Conservation (phyloP, 768 basidiomycete species). For the Psilocybe tampanensis region DNA sequence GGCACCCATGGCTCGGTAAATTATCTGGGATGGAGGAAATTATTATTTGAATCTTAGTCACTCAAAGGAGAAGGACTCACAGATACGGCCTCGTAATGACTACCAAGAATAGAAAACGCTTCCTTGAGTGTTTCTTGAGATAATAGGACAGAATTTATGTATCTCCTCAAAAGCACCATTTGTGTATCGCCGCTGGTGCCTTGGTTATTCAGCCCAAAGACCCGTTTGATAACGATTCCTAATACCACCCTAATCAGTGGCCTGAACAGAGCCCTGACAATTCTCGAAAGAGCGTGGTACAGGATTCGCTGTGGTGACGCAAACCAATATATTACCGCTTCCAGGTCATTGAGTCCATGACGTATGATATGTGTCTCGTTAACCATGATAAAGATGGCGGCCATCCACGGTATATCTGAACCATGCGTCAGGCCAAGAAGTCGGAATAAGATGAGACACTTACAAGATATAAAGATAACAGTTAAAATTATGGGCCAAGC, state of each 20-base stretch:
- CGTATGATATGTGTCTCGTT: constrained; percentile 28
- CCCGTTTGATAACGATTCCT: constrained; percentile 43
- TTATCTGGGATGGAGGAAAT: constrained; percentile 24
- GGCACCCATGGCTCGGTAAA: constrained; percentile 51
- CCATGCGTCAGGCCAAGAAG: background rate
- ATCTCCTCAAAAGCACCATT: constrained; percentile 34
- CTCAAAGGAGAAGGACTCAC: constrained; percentile 22
- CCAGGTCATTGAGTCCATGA: constrained; percentile 33
- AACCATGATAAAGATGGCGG: constrained; percentile 41
- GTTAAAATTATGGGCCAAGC: constrained; percentile 41
- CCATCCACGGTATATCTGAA: constrained; percentile 47
- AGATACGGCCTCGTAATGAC: constrained; percentile 48
- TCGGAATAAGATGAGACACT: constrained; percentile 4
- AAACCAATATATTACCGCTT: constrained; percentile 47
- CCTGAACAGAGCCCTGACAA: constrained; percentile 37
- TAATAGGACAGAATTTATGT: constrained; percentile 39
- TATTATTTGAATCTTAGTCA: background rate
- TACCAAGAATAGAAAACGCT: constrained; percentile 45
- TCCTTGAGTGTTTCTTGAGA: constrained; percentile 36
- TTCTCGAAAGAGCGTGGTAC: constrained; percentile 41
- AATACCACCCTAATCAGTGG: constrained; percentile 40
- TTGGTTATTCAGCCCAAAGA: constrained; percentile 40
- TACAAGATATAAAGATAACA: constrained; percentile 37
- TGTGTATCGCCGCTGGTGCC: constrained; percentile 28
- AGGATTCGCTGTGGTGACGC: constrained; percentile 38